Base-by-base conservation (phyloP, 441 rosid species). In the Metrosideros polymorpha region DNA sequence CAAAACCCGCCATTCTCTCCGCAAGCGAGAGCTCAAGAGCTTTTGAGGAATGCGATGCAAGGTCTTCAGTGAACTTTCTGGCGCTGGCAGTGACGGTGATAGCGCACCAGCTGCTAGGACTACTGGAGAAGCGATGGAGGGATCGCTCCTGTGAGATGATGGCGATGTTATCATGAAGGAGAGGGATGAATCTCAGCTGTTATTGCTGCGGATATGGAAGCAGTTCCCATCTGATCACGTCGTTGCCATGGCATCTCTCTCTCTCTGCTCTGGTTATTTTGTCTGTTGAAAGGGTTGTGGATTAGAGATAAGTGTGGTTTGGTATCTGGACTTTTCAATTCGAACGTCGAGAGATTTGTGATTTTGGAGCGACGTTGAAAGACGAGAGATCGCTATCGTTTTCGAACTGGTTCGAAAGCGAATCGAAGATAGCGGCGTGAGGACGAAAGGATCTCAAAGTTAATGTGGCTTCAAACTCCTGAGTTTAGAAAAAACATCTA, bases 1-100 rank as follows among this genome's bases (percentile, higher is more conserved):
- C 88, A 86, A 86, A 85, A 25, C 87, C 94, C 35, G 88, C 93
- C 95, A 92, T 93, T 83, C 50, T 13, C 71, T 82, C 54, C 54
- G 50, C 9, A 1, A 39, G 47, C 49, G 7, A 43, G n/a, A 71
- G n/a, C n/a, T 71, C 79, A 0, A 71, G 79, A 61, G 71, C 22
- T 32, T 61, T 30, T 61, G 15, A 29, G 71, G 3, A 61, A 30
- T 15, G 32, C 22, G 1, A 15, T 30, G 22, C 71, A 17, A 61
- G 24, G 39, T 4, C 39, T 7, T 9, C 39, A 0, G 6, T 2
- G 30, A 30, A 4, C 32, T 15, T 15, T 0, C 35, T 6, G 71
- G 22, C 71, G 22, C 71, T n/a, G n/a, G n/a, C n/a, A n/a, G n/a
- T n/a, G n/a, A n/a, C n/a, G n/a, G n/a, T n/a, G n/a, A n/a, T n/a